Evolutionary conservation across 163 green algal genomes (phyloP), one percentile per base, ranked within the genome.

Genomic region (Scenedesmus sp.): DNA sequence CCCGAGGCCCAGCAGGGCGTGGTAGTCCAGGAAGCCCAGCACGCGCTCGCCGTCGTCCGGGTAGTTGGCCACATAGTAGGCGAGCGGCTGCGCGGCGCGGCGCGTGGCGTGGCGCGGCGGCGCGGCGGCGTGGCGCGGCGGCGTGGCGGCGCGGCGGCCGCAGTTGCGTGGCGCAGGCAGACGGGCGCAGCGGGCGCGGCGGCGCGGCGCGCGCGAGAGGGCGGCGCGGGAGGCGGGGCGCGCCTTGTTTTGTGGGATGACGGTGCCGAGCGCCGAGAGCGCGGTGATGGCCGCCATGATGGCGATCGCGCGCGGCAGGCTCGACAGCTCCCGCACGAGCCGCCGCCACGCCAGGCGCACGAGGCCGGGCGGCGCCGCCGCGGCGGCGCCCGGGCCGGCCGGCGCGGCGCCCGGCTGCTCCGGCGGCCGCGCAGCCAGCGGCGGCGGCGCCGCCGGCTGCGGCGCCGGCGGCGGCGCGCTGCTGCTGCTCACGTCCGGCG

Each of bases 241-340:
- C 62, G 87, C 90, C 85, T 98, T 93, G 82, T 97, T 95, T 79
- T 98, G 93, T 56, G 96, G 91, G 14, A 99, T 96, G 65, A 98
- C 73, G 18, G 96, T 99, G 29, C 96, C 96, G 1, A 98, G 62
- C 2, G 89, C 89, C 24, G 91, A 97, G 18, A 98, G 78, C 0
- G 39, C 81, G 4, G 89, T 91, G 28, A 98, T 93, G 33, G 88
- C 75, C 13, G 85, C 87, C 83, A 99, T 90, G 64, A 98, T 90
- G 2, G 63, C 84, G 33, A 99, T 96, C 0, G 95, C 95, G 5
- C 95, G 84, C n/a, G 88, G 87, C 34, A 98, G 81, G 1, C 88
- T 94, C 9, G 94, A 92, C 56, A 98, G 87, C 70, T 92, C 86
- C 13, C 77, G 83, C 34, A 91, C 54, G 11, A 89, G 7, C 4